Conservation (phyloP, 305 asterid genomes). For the Fraxinus sp. region DNA sequence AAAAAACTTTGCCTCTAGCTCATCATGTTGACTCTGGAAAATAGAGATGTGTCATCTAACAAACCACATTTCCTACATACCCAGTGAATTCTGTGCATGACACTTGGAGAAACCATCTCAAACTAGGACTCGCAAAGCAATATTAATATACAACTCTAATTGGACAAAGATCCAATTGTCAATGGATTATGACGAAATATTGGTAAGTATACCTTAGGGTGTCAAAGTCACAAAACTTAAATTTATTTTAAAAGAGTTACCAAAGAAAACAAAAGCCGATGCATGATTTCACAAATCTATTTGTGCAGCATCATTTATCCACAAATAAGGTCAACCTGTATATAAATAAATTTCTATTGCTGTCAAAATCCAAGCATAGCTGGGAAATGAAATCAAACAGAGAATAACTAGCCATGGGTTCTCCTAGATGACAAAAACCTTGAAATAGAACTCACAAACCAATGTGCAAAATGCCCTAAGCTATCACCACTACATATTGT, state of each 20-base stretch:
- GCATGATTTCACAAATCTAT: background rate
- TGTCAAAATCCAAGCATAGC: background rate
- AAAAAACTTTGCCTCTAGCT: slow-evolving; percentile 56
- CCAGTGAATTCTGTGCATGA: background rate
- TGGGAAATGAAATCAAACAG: background rate
- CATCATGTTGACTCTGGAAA: slow-evolving; percentile 66
- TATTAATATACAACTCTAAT: background rate
- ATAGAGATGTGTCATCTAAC: background rate
- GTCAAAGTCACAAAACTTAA: background rate
- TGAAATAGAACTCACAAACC: background rate
- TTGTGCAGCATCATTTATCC: background rate
- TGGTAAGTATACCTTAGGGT: background rate
- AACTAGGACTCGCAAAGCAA: background rate
- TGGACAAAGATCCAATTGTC: background rate
- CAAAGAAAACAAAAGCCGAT: background rate
- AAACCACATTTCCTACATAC: background rate
- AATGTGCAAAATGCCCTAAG: background rate
- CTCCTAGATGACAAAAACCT: background rate
- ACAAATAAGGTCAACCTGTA: background rate
- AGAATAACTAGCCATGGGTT: background rate
- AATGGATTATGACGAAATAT: background rate
- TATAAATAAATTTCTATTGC: background rate
- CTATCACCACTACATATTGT: background rate
- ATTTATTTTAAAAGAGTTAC: background rate
- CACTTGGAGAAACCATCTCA: background rate